These are phyloP conservation scores for Themeda triandra DNA, from an alignment of 176 grass and related monocot species.

Conservation along the genomic window DNA sequence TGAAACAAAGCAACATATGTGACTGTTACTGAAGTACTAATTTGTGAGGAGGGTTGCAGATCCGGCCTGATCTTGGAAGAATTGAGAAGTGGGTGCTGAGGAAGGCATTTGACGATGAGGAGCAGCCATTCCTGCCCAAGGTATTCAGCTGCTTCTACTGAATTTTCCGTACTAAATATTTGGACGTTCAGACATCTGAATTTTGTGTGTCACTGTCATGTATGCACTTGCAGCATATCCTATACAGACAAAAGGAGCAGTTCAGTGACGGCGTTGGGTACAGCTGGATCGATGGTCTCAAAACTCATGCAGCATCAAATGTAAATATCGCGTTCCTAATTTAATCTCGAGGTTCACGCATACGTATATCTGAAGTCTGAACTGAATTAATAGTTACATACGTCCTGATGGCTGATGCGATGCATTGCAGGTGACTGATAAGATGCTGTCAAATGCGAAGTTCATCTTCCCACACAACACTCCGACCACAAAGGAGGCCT, in stretches of 20 bases:
- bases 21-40: not conserved
- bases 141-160: not conserved
- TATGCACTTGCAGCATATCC: slow-evolving; percentile 51
- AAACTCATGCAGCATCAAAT: slow-evolving; percentile 53
- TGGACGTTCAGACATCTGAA: not conserved
- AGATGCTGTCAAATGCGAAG: slow-evolving; percentile 59
- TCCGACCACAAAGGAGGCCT: slow-evolving; percentile 69
- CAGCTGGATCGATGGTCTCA: slow-evolving; percentile 88
- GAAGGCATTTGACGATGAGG: slow-evolving; percentile 83
- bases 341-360: too few species aligned
- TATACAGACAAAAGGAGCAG: slow-evolving; percentile 91
- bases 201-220: not conserved
- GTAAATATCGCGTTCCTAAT: too few species aligned
- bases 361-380: too few species aligned
- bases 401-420: too few species aligned
- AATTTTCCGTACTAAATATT: not conserved
- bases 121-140: slow-evolving; percentile 75
- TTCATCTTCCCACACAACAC: slow-evolving; percentile 63
- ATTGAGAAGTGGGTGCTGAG: slow-evolving; percentile 83
- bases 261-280: slow-evolving; percentile 92
- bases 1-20: not conserved
- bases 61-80: slow-evolving; percentile 63
- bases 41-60: slow-evolving; percentile 31
- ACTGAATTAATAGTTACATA: too few species aligned
- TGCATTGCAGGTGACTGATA: slow-evolving; percentile 64